phyloP scores from a whole-genome alignment of 1,139 yeast genomes.

The Starmera stellimalicola region DNA sequence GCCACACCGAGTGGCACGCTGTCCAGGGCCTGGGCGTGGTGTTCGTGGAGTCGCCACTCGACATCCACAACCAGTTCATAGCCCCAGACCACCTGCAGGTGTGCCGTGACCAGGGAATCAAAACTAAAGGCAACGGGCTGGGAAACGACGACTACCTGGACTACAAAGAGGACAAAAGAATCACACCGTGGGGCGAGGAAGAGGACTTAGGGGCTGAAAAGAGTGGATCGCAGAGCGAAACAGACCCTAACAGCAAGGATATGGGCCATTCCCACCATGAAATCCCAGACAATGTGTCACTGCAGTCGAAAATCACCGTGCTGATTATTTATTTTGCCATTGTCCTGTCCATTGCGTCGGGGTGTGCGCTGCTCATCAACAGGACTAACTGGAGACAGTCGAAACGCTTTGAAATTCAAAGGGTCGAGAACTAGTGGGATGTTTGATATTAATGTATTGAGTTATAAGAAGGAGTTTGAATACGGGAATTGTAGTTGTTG shows the following conservation, averaged over 20 bases:
- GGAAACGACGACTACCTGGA: constrained; percentile 57
- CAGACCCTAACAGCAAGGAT: too few relatives aligned
- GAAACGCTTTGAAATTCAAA: not conserved
- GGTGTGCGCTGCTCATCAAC: constrained; percentile 1
- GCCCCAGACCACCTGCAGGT: constrained; percentile 47
- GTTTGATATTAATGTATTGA: too few relatives aligned
- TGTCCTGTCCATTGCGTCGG: constrained; percentile 1
- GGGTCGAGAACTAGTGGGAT: not conserved
- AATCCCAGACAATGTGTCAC: too few relatives aligned
- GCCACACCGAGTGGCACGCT: constrained; percentile 79
- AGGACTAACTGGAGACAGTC: not conserved
- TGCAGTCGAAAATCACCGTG: constrained; percentile 5
- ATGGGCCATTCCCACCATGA: too few relatives aligned
- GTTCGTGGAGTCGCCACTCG: constrained; percentile 49
- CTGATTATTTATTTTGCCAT: constrained; percentile 5
- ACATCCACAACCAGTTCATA: constrained; percentile 36
- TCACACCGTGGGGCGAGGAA: constrained; percentile 19
- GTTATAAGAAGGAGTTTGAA: too few relatives aligned
- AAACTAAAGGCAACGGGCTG: constrained; percentile 74
- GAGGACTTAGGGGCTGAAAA: not conserved
- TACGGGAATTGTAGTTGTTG: too few relatives aligned
- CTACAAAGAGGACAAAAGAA: constrained; percentile 47
- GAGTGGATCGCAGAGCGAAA: not conserved
- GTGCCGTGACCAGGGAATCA: constrained; percentile 44
- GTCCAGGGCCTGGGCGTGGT: constrained; percentile 54